Base-by-base conservation (phyloP, 176 grass and related monocot species). In the Bonia amplexicaulis region DNA sequence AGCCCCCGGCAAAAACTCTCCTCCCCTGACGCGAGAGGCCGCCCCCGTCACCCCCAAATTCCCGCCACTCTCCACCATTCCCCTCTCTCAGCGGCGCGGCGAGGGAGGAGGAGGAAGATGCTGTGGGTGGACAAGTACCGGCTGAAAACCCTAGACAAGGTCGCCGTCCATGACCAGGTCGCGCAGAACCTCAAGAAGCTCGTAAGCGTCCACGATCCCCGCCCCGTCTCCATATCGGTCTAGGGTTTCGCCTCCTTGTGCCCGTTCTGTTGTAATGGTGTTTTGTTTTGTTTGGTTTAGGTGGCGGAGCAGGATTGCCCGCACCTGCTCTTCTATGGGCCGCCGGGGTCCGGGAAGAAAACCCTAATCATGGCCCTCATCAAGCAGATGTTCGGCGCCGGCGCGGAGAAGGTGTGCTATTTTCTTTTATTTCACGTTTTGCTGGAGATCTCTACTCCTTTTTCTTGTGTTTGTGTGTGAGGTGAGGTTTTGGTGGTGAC, bases 91-190 rank as follows among this genome's bases (percentile, higher is more conserved):
- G 45, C 22, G 79, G 46, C 44, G 80, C n/a, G 58, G 46, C 55
- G 19, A 25, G 44, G 35, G 31, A 29, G 66, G 47, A 19, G 66
- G 29, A 44, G 27, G 37, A 98, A 85, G 78, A 99, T 99, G 96
- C 70, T 99, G 90, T 99, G 96, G 93, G 96, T 99, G 68, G 96
- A 99, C 96, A 96, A 99, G 91, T 91, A 99, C 91, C 88, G 96
- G 62, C 96, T 93, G 0, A 93, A 88, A 76, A 89, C 93, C 90
- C 93, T 99, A 45, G 96, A 94, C 64, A 96, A 94, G 74, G 89
- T 96, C 80, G 88, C 87, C 33, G 91, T 95, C 85, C 96, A 99
- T 57, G 91, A 99, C 31, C 84, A 96, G 58, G 87, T 96, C 75
- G 91, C 96, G 57, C 82, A 79, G 67, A 93, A 94, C 79, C 91